Percentiles rank a stretch among this genome's conserved stretches.
Evolutionary conservation across 192 early-diverging fungal species (phyloP).

Genomic region (Backusella australiensis): DNA sequence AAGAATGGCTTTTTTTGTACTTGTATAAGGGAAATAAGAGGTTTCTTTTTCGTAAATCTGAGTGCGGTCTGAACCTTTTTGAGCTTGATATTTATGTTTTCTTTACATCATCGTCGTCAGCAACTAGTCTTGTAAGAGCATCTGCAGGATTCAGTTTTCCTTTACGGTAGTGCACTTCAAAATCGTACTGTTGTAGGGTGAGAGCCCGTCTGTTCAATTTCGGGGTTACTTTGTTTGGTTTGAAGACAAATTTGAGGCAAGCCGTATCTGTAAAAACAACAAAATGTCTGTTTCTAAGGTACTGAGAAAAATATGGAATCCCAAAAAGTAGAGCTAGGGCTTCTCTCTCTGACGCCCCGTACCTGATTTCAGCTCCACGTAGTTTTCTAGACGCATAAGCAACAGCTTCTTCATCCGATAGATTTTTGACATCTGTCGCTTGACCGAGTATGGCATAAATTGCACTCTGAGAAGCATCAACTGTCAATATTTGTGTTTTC

Average conservation of each 20-base stretch:
- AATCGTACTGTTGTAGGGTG: neutral
- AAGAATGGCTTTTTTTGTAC: no score
- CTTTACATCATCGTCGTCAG: no score
- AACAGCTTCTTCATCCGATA: neutral
- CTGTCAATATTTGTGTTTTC: neutral
- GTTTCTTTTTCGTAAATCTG: no score
- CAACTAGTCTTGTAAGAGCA: neutral
- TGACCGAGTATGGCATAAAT: neutral
- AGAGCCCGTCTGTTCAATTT: neutral
- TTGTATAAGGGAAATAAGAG: no score
- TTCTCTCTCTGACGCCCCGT: constrained; percentile 19
- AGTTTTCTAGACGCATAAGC: constrained; percentile 2
- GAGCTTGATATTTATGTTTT: no score
- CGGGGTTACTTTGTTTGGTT: neutral
- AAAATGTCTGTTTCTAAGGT: no score
- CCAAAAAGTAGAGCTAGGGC: no score
- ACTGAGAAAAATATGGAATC: no score
- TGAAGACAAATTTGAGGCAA: constrained; percentile 22
- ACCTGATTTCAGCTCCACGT: constrained; percentile 11
- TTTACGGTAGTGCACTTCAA: neutral
- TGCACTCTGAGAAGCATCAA: neutral
- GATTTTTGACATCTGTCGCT: neutral
- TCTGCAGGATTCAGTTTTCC: neutral
- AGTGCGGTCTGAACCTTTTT: no score
- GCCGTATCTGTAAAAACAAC: constrained; percentile 33